A percentile compares a stretch with the other conserved stretches of the same genome.
Conservation (phyloP, 352 stramenopile species). For the Globisporangium perplexum region DNA sequence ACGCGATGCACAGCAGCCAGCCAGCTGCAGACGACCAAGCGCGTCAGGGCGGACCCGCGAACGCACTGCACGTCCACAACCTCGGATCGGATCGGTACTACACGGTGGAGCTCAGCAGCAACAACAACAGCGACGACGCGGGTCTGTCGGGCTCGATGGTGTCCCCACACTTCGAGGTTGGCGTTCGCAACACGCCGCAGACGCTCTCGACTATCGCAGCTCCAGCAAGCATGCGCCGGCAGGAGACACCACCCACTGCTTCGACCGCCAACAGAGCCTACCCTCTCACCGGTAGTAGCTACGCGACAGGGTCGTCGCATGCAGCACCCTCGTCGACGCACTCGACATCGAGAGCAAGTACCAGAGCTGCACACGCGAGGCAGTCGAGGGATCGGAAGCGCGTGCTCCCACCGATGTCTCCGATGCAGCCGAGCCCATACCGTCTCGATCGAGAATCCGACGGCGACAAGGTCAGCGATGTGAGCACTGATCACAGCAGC, state of each 20-base stretch:
- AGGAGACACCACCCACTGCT: background rate
- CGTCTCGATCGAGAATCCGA: background rate
- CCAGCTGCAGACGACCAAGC: background rate
- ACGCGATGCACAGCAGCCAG: constrained; percentile 6
- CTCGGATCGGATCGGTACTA: background rate
- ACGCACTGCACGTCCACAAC: background rate
- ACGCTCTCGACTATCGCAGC: background rate
- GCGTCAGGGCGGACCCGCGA: background rate
- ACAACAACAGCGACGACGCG: background rate
- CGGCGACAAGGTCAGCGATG: background rate
- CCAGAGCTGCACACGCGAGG: background rate
- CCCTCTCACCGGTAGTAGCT: constrained; percentile 1
- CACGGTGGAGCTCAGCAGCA: background rate
- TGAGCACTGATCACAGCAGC: too few relatives aligned
- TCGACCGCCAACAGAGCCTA: background rate
- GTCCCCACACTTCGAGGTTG: background rate
- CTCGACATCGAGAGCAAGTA: background rate
- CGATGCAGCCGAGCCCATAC: constrained; percentile 3
- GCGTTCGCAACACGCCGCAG: background rate
- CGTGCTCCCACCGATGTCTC: constrained; percentile 10
- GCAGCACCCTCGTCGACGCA: background rate
- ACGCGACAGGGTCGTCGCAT: background rate
- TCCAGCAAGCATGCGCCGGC: background rate
- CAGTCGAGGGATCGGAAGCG: constrained; percentile 1
- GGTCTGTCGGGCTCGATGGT: background rate